Evolutionary conservation across 768 basidiomycete species (phyloP), one percentile per base, ranked within the genome.

Genomic region (Steccherinum ochraceum): DNA sequence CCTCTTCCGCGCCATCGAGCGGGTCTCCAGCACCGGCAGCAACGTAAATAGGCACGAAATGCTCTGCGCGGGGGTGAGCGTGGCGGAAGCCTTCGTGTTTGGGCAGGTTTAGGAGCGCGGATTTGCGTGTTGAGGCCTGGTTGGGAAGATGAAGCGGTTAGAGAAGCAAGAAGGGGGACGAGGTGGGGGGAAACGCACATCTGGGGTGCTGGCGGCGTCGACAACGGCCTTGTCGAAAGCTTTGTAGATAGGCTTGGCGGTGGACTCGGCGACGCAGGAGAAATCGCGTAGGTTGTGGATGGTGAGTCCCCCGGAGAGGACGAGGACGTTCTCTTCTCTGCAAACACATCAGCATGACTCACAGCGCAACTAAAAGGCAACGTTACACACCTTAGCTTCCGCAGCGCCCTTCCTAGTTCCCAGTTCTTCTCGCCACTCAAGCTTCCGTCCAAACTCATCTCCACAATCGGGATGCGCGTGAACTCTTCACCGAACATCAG

Each of bases 11-110:
- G n/a, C n/a, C n/a, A n/a, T n/a, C n/a, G n/a, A n/a, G n/a, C n/a
- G n/a, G n/a, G n/a, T n/a, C 83, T 7, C 81, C 83, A 5, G 86
- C 89, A 2, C 86, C 89, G 2, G 80, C 84, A 3, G 84, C 86
- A 40, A 90, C 72, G 62, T 89, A 88, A 13, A 92, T 55, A 10
- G 90, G 89, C 13, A 91, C 72, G 59, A 92, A 88, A 60, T 92
- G 89, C 24, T 93, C 90, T 55, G 82, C 81, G 2, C 84, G 74
- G 1, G 89, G 90, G 58, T 93, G 86, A 23, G 83, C 78, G 0
- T 71, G 59, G 3, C 81, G 75, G 73, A 87, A 92, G 7, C 77
- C 77, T 3, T 70, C 65, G 56, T 90, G 86, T 40, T 68, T 67
- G 7, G 73, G 69, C 52, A 93, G 69, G 7, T 67, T 64, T 48